phyloP scores from a whole-genome alignment of 306 rosid genomes.

The Chamaecrista fasciculata region DNA sequence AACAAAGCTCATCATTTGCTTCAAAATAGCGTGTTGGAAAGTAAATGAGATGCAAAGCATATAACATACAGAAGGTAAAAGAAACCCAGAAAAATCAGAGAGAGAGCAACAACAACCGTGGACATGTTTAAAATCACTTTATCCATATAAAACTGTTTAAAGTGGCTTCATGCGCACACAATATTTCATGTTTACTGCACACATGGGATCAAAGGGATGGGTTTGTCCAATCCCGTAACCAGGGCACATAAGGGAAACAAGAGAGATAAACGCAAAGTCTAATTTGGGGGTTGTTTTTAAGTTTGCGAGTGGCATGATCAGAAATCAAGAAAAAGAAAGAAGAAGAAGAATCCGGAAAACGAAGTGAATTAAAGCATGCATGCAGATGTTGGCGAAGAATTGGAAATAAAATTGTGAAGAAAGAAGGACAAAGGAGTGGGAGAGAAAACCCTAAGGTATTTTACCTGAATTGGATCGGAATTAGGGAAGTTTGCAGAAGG shows the following conservation, averaged over 20 bases:
- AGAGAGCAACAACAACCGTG: not conserved
- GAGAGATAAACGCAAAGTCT: not conserved
- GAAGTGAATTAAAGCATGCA: constrained; percentile 10
- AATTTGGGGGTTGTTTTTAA: not conserved
- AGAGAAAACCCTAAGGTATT: not conserved
- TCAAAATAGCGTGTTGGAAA: not conserved
- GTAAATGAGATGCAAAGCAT: not conserved
- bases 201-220: constrained; percentile 12
- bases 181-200: not conserved
- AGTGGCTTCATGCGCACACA: not conserved
- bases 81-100: not conserved
- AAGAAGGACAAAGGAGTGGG: not conserved
- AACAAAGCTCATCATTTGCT: constrained; percentile 6
- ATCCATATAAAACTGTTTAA: not conserved
- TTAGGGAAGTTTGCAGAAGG: not conserved
- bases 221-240: not conserved
- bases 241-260: not conserved
- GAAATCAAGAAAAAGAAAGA: constrained; percentile 20
- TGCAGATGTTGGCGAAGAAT: not conserved
- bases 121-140: not conserved
- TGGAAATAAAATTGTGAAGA: not conserved
- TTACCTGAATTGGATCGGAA: constrained; percentile 30
- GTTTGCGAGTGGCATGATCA: constrained; percentile 22
- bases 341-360: not conserved
- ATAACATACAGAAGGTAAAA: not conserved